Evolutionary conservation across 2,329 filamentous ascomycete genomes (phyloP).

Genomic region (Macrophomina tecta): DNA sequence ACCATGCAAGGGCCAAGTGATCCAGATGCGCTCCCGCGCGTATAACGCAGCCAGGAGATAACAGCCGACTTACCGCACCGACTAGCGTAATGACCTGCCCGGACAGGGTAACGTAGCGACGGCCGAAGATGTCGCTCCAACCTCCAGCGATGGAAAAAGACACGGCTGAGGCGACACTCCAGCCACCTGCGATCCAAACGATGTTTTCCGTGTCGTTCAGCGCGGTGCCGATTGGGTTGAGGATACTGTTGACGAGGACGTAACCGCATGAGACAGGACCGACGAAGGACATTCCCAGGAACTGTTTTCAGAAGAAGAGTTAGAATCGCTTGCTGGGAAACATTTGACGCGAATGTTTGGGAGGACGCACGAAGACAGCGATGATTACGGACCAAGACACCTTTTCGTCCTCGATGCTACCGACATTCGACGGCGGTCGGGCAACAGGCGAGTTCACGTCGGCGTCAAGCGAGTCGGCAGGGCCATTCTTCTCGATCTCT

Average conservation of each 20-base stretch:
- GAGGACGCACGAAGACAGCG: conserved; percentile 20
- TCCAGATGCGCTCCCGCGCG: neutral
- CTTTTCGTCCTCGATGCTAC: conserved; percentile 8
- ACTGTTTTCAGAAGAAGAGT: conserved; percentile 7
- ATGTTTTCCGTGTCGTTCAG: conserved; percentile 33
- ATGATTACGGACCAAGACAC: conserved; percentile 15
- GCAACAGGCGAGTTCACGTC: neutral
- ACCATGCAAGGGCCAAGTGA: neutral
- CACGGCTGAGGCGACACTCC: conserved; percentile 38
- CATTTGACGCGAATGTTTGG: neutral
- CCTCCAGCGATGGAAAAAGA: conserved; percentile 42
- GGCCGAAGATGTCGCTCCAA: conserved; percentile 44
- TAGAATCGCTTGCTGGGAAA: neutral
- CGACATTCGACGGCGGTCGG: neutral
- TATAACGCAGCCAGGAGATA: conserved; percentile 31
- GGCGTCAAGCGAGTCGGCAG: neutral
- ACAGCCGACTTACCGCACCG: conserved; percentile 31
- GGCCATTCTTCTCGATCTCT: conserved; percentile 1
- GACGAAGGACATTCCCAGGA: conserved; percentile 35
- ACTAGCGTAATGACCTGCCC: conserved; percentile 40
- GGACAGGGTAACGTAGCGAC: conserved; percentile 40
- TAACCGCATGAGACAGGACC: conserved; percentile 35
- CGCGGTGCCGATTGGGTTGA: conserved; percentile 32
- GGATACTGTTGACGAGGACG: conserved; percentile 33
- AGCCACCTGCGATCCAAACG: conserved; percentile 38